These are phyloP conservation scores for Lathyrus sativus DNA, from an alignment of 306 rosid species.

Conservation along the genomic window DNA sequence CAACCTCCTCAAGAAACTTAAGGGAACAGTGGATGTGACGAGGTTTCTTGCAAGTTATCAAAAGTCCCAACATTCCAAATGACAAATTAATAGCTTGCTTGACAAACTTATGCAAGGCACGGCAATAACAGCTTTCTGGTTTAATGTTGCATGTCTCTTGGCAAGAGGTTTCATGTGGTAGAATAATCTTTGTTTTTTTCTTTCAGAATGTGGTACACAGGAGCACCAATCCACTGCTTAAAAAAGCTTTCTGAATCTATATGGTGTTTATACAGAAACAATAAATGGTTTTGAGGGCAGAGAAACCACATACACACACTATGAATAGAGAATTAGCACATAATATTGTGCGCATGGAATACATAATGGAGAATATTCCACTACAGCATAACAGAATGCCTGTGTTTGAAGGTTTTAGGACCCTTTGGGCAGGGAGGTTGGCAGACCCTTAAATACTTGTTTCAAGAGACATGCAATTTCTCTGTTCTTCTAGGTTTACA, in stretches of 20 bases:
- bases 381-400: slow-evolving; percentile 8
- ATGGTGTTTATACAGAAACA: no score
- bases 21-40: neutral
- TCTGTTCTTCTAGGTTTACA: neutral
- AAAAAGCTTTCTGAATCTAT: no score
- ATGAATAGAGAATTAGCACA: neutral
- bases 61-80: neutral
- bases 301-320: no score
- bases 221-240: no score
- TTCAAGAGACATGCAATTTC: neutral
- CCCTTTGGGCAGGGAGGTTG: neutral
- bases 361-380: neutral
- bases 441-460: slow-evolving; percentile 15
- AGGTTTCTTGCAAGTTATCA: slow-evolving; percentile 11
- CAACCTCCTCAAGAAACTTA: neutral
- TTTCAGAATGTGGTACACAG: no score
- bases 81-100: neutral
- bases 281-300: no score
- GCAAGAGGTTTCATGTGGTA: slow-evolving; percentile 12
- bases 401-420: neutral
- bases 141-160: neutral
- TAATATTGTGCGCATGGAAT: neutral
- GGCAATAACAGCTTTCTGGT: slow-evolving; percentile 19
- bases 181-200: neutral
- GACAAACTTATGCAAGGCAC: slow-evolving; percentile 18